These are phyloP conservation scores for Exophiala viscosa DNA, from an alignment of 2,329 filamentous ascomycete genomes.

Conservation along the genomic window DNA sequence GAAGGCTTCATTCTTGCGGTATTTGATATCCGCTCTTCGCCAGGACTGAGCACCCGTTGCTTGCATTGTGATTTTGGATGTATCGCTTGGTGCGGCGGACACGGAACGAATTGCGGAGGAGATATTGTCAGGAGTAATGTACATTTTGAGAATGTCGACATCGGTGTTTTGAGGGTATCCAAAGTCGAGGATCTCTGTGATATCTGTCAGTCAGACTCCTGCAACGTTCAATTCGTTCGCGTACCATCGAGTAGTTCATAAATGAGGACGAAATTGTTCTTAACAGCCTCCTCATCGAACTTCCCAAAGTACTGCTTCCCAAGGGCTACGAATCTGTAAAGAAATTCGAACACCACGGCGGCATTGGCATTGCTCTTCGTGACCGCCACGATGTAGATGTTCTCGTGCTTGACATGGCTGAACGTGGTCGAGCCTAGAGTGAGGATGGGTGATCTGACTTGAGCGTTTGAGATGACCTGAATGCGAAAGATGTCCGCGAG, in stretches of 20 bases:
- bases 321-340: conserved; percentile 85
- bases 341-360: conserved; percentile 94
- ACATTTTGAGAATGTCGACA: conserved; percentile 98
- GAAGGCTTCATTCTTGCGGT: conserved; percentile 98
- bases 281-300: conserved; percentile 98
- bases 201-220: conserved; percentile 3
- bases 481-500: conserved; percentile 99
- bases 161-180: conserved; percentile 99
- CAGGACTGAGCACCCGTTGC: conserved; percentile 95
- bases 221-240: conserved; percentile 23
- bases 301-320: conserved; percentile 97
- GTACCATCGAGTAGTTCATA: conserved; percentile 92
- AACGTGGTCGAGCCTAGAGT: conserved; percentile 97
- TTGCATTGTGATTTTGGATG: conserved; percentile 98
- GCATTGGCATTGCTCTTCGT: conserved; percentile 99
- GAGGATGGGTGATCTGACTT: conserved; percentile 94
- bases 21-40: conserved; percentile 96
- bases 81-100: conserved; percentile 63
- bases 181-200: conserved; percentile 90
- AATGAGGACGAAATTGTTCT: conserved; percentile 99
- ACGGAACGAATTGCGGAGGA: conserved; percentile 63
- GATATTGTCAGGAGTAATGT: conserved; percentile 98
- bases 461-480: conserved; percentile 96
- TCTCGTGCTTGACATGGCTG: conserved; percentile 99
- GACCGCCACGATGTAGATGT: conserved; percentile 95